These are phyloP conservation scores for Leccinum broughii DNA, from an alignment of 768 basidiomycete genomes.

Conservation along the genomic window DNA sequence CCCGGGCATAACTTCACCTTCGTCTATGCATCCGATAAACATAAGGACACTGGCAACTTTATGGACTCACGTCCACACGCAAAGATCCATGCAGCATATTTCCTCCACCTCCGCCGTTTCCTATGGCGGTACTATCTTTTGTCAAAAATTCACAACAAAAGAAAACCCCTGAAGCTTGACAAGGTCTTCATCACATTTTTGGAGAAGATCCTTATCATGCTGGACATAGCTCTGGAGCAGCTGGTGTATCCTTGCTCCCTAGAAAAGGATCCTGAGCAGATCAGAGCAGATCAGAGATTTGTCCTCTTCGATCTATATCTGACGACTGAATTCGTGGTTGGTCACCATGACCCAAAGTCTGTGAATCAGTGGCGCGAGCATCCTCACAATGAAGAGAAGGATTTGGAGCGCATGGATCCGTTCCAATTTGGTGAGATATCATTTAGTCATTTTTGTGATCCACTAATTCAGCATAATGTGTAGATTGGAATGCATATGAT, in stretches of 20 bases:
- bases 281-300: background rate
- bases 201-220: background rate
- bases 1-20: fast-evolving
- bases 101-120: background rate
- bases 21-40: background rate
- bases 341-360: background rate
- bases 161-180: fast-evolving
- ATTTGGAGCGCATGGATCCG: background rate
- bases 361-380: background rate
- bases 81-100: background rate
- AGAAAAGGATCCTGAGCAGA: too few relatives aligned
- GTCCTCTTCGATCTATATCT: background rate
- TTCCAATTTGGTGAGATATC: background rate
- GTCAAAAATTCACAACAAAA: background rate
- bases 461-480: background rate
- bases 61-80: fast-evolving
- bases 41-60: background rate
- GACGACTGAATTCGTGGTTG: background rate
- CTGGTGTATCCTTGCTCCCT: background rate
- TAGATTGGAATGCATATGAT: background rate
- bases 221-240: background rate
- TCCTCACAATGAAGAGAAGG: background rate
- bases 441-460: background rate
- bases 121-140: background rate
- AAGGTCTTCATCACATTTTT: background rate